Evolutionary conservation across 2,329 filamentous ascomycete species (phyloP), one percentile per base, ranked within the genome.

Genomic region (Lasiodiplodia hormozganensis): DNA sequence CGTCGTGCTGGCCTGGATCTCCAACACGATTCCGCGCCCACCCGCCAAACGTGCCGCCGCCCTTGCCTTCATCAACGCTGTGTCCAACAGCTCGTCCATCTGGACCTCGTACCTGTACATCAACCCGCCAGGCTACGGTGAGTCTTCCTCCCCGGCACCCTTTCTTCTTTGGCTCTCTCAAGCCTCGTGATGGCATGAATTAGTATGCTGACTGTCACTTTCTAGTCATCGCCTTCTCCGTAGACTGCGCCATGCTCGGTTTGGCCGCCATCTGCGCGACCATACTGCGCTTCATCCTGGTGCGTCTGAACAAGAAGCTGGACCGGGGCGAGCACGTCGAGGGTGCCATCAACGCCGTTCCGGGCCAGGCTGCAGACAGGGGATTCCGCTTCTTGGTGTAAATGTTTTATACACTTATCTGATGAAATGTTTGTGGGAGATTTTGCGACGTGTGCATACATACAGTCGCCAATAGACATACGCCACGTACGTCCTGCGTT

Each of bases 31-130:
- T 64, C 91, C 92, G 0, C 87, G 92, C 5, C 92, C 92, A 3
- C 90, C 91, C 0, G 89, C 91, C 2, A 94, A 94, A 81, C 86
- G 91, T 69, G 89, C 89, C 2, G 88, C 90, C 0, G 91, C 90
- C 0, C 77, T 95, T 5, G 92, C 91, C 0, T 89, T 90, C 70
- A 92, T 94, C 79, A 95, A 95, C 75, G 89, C 89, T 2, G 84
- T 92, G 11, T 87, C 86, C 21, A 93, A 94, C 76, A 84, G 85
- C 12, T 87, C 87, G 52, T 88, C 85, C 58, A 94, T 94, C 71
- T 94, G 90, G 74, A 88, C 89, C 0, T 85, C 83, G 68, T 91
- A 91, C 73, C 86, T 92, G 84, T 92, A 92, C 72, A 86, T 86
- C 18, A 81, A 86, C 70, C 58, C 49, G 14, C 67, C 67, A 1